Conservation (phyloP, 129 eudicot genomes). For the Ambrosia artemisiifolia region DNA sequence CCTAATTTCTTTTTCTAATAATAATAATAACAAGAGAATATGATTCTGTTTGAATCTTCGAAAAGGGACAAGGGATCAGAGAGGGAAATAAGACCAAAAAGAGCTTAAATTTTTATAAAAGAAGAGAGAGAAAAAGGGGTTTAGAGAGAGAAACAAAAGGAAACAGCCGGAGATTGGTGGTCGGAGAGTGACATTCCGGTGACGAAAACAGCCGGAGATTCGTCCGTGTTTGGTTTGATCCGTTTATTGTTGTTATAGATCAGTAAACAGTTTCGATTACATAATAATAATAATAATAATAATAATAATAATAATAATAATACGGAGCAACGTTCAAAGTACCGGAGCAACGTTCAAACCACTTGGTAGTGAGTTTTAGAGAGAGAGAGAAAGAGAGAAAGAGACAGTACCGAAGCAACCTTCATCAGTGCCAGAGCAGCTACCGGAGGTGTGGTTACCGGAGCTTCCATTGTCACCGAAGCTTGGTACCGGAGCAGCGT, state of each 20-base stretch:
- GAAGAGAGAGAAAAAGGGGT: conserved; percentile 10
- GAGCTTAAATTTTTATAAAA: conserved; percentile 1
- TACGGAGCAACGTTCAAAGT: not conserved
- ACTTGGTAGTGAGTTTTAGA: too few relatives aligned
- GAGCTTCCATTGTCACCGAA: too few relatives aligned
- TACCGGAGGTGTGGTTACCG: too few relatives aligned
- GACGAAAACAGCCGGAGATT: conserved; percentile 33
- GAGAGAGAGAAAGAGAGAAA: too few relatives aligned
- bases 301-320: not conserved
- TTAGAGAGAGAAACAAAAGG: conserved; percentile 8
- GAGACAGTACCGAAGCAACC: too few relatives aligned
- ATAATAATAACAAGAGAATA: conserved; percentile 29
- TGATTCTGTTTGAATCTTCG: conserved; percentile 42
- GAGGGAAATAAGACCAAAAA: conserved; percentile 15
- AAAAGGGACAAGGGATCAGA: conserved; percentile 40
- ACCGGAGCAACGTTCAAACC: too few relatives aligned
- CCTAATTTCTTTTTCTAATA: too few relatives aligned
- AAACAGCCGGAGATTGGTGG: not conserved
- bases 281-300: not conserved
- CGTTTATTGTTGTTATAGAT: not conserved
- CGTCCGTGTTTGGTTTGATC: conserved; percentile 23
- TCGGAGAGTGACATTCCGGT: conserved; percentile 45
- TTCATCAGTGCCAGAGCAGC: too few relatives aligned
- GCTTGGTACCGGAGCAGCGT: too few relatives aligned
- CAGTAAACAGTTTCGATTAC: conserved; percentile 21